Evolutionary conservation across 2,329 filamentous ascomycete species (phyloP).

Genomic region (Fusarium nanum): DNA sequence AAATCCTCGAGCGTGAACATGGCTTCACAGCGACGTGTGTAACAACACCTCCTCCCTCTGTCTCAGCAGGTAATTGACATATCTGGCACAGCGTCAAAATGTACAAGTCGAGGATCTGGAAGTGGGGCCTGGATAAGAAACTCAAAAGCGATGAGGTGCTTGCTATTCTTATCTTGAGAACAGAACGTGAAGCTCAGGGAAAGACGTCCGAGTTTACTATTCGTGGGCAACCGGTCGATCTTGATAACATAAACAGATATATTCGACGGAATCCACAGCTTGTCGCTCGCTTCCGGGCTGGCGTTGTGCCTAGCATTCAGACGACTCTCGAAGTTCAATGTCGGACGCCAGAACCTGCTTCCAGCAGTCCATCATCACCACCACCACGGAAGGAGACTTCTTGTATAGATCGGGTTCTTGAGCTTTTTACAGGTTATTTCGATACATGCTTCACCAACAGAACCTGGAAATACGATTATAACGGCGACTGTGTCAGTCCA

Average conservation of each 20-base stretch:
- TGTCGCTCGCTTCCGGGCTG: conserved; percentile 49
- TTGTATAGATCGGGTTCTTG: conserved; percentile 45
- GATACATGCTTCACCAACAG: conserved; percentile 47
- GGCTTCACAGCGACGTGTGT: conserved; percentile 56
- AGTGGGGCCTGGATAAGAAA: conserved; percentile 58
- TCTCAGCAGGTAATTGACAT: not conserved
- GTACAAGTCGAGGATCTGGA: conserved; percentile 58
- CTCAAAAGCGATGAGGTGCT: conserved; percentile 56
- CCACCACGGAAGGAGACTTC: conserved; percentile 40
- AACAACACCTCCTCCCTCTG: not conserved
- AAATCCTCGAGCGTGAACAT: conserved; percentile 53
- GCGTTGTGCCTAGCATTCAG: conserved; percentile 48
- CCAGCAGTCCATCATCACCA: conserved; percentile 36
- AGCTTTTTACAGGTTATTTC: conserved; percentile 48
- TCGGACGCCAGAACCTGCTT: conserved; percentile 46
- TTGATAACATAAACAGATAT: conserved; percentile 56
- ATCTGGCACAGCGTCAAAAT: conserved; percentile 53
- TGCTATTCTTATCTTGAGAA: conserved; percentile 53
- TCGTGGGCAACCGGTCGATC: conserved; percentile 53
- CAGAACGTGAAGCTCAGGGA: conserved; percentile 52
- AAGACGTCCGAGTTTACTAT: conserved; percentile 53
- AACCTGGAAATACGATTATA: conserved; percentile 49
- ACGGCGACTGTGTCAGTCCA: conserved; percentile 46
- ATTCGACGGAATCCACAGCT: conserved; percentile 54
- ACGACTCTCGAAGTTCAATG: conserved; percentile 50